Percentiles rank a stretch among this genome's conserved stretches.
Evolutionary conservation across 768 basidiomycete genomes (phyloP).

Genomic region (Porpolomopsis calyptriformis): DNA sequence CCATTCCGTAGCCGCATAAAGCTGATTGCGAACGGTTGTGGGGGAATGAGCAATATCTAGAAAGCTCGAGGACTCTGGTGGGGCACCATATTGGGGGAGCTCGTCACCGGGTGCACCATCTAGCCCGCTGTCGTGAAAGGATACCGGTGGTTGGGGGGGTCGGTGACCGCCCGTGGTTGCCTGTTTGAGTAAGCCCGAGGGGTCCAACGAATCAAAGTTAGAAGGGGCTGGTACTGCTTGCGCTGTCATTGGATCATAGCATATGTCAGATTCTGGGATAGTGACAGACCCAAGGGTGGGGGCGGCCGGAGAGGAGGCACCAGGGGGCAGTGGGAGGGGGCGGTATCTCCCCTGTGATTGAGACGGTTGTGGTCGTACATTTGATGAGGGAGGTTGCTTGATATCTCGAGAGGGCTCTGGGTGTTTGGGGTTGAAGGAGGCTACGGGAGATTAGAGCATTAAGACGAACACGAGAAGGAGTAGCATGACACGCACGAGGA

Average conservation of each 20-base stretch:
- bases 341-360: constrained; percentile 19
- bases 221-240: constrained; percentile 11
- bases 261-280: constrained; percentile 36
- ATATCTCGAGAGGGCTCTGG: neutral
- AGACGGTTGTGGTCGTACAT: constrained; percentile 12
- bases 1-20: neutral
- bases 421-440: neutral
- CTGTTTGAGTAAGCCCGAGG: constrained; percentile 13
- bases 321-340: constrained; percentile 37
- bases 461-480: neutral
- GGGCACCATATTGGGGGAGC: constrained; percentile 7
- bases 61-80: neutral
- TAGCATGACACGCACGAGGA: neutral
- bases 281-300: constrained; percentile 17
- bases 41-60: neutral
- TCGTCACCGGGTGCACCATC: constrained; percentile 9
- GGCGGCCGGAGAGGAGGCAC: constrained; percentile 20
- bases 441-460: neutral
- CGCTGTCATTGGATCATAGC: constrained; percentile 18
- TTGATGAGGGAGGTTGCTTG: constrained; percentile 9
- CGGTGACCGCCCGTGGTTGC: constrained; percentile 12
- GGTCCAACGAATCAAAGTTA: constrained; percentile 17
- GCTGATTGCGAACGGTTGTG: neutral
- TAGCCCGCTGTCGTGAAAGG: neutral
- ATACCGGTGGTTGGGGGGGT: constrained; percentile 14